Evolutionary conservation across 495 filamentous ascomycete species (phyloP).

Genomic region (Acidomyces sp.): DNA sequence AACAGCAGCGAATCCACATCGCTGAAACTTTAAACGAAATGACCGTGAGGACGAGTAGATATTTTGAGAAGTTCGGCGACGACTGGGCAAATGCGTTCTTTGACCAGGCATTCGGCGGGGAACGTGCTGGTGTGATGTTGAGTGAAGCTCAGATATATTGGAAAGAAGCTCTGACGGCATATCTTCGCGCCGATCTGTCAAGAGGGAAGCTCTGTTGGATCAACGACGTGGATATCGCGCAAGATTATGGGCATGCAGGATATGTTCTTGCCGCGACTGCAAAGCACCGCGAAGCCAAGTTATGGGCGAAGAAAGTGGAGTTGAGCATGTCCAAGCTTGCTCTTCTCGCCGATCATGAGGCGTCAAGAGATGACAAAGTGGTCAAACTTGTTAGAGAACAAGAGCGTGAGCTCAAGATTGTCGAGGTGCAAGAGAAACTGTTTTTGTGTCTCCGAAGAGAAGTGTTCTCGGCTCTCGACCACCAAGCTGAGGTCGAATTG

Average conservation of each 20-base stretch:
- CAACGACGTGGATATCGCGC: constrained; percentile 66
- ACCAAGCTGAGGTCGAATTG: constrained; percentile 58
- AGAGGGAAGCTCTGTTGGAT: constrained; percentile 83
- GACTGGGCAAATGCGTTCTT: constrained; percentile 72
- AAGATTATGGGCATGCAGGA: constrained; percentile 58
- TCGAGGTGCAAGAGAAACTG: constrained; percentile 61
- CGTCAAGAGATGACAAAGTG: too few species aligned
- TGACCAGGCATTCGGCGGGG: constrained; percentile 52
- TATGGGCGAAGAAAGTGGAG: constrained; percentile 85
- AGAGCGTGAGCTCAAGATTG: constrained; percentile 50
- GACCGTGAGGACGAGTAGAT: constrained; percentile 16
- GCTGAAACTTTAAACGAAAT: constrained; percentile 4
- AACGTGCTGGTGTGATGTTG: constrained; percentile 53
- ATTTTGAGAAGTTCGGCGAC: constrained; percentile 38
- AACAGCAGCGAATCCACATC: constrained; percentile 10
- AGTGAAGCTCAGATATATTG: constrained; percentile 48
- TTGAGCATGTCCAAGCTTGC: constrained; percentile 78
- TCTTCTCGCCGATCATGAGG: constrained; percentile 45
- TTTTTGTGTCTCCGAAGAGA: constrained; percentile 46
- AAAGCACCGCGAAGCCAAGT: constrained; percentile 49
- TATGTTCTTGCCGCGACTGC: constrained; percentile 52
- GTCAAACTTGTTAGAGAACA: too few species aligned
- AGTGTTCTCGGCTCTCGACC: constrained; percentile 58
- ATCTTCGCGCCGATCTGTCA: constrained; percentile 52
- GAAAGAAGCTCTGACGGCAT: constrained; percentile 51